Percentiles rank a stretch among this genome's conserved stretches.
Conservation (phyloP, 441 rosid genomes). For the Eruca vesicaria region DNA sequence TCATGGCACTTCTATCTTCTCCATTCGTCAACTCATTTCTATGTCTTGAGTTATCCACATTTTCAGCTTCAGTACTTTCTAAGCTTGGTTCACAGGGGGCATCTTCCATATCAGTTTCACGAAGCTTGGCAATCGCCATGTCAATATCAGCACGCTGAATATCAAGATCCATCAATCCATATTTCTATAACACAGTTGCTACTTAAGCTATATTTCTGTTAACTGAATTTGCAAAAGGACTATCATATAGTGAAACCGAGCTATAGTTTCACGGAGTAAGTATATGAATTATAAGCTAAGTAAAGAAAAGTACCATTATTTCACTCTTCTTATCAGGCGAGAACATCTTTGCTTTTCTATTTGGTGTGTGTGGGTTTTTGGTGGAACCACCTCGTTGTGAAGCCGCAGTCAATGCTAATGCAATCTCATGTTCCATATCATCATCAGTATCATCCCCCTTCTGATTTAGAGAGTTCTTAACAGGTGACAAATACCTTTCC, state of each 20-base stretch:
- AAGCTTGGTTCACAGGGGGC: conserved; percentile 59
- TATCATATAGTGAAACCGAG: background rate
- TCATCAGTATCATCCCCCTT: conserved; percentile 52
- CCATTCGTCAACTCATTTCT: conserved; percentile 38
- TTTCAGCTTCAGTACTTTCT: conserved; percentile 54
- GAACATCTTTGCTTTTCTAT: conserved; percentile 40
- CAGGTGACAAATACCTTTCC: conserved; percentile 60
- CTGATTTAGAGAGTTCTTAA: conserved; percentile 51
- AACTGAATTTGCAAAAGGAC: background rate
- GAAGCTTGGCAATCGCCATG: conserved; percentile 64
- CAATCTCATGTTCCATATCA: conserved; percentile 59
- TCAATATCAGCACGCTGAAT: conserved; percentile 66
- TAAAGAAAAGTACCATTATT: conserved; percentile 43
- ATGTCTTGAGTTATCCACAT: conserved; percentile 40
- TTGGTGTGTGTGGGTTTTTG: conserved; percentile 47
- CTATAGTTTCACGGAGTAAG: conserved; percentile 2
- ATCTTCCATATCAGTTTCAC: conserved; percentile 60
- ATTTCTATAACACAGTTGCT: conserved; percentile 4
- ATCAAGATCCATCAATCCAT: conserved; percentile 28
- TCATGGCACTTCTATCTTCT: conserved; percentile 43
- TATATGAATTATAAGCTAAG: conserved; percentile 15
- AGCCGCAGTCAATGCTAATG: conserved; percentile 53
- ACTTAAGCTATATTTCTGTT: conserved; percentile 3
- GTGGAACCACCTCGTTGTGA: conserved; percentile 57
- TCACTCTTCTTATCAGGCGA: conserved; percentile 40